Evolutionary conservation across 2,329 filamentous ascomycete genomes (phyloP), one percentile per base, ranked within the genome.

Genomic region (Colletotrichum limetticola): DNA sequence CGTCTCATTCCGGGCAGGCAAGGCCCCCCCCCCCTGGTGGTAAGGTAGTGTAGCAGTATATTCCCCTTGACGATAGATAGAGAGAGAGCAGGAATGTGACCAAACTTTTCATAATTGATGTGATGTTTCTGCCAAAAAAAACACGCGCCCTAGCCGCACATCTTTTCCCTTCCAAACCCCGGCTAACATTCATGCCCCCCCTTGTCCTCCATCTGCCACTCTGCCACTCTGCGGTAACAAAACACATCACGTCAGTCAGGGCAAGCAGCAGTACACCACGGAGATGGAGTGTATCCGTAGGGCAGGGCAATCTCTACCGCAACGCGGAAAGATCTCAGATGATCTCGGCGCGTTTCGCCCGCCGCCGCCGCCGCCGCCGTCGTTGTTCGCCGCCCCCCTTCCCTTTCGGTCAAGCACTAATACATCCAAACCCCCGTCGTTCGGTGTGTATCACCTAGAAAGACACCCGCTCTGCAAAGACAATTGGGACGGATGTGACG

Each of bases 321-420:
- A 42, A 16, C 5, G 37, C 37, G 37, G 19, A 49, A 67, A 61
- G 64, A 72, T 59, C 65, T 67, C 69, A 63, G 58, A 72, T 55
- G 56, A 68, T 59, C 52, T 53, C 37, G 42, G 42, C 19, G 37
- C 42, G 42, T 62, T n/a, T 35, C 11, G n/a, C 24, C 35, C 32
- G 14, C 67, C 52, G 19, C 58, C 52, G 19, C 22, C 22, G 22
- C 22, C 22, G 22, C 58, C 37, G 32, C 6, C 22, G 24, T 56
- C 53, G 5, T 28, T 12, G 37, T 19, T 46, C 16, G 37, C 42
- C 19, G 42, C 42, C 19, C 8, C 42, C 37, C 37, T 1, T 9
- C 42, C 19, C 42, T 49, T 49, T 49, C 19, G 42, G 42, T 49
- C 42, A 49, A 49, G 42, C 42, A 49, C 42, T n/a, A 11, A 9